phyloP scores from a whole-genome alignment of 2,329 filamentous ascomycete genomes.

The Botrytis cinerea region DNA sequence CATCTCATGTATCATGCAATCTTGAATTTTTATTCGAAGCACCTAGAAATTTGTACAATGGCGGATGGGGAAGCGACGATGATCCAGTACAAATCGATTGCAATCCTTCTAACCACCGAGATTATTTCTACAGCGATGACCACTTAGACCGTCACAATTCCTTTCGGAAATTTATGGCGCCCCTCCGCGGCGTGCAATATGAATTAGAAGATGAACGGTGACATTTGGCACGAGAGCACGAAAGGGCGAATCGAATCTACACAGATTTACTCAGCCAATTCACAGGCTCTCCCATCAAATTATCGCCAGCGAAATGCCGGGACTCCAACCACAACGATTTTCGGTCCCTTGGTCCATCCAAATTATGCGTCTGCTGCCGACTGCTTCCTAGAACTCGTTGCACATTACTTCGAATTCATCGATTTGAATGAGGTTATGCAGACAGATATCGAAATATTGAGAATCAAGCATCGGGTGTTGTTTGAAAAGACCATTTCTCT shows the following conservation, averaged over 20 bases:
- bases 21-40: too few species aligned
- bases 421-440: too few species aligned
- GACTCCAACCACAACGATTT: rapidly evolving
- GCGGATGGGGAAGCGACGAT: too few species aligned
- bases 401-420: neutral
- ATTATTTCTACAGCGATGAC: neutral
- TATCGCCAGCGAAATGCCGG: neutral
- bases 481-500: neutral
- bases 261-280: neutral
- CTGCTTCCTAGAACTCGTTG: neutral
- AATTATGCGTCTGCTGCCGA: neutral
- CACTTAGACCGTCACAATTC: neutral
- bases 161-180: neutral
- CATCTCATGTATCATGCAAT: too few species aligned
- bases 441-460: neutral
- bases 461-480: neutral
- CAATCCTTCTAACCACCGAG: neutral
- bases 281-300: neutral
- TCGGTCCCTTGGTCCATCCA: neutral
- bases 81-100: neutral
- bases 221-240: neutral
- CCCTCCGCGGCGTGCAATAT: too few species aligned
- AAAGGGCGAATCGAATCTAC: neutral
- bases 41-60: too few species aligned
- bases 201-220: rapidly evolving